Percentiles rank a stretch among this genome's conserved stretches.
phyloP scores from a whole-genome alignment of 495 filamentous ascomycete species.

The Hypomontagnella submonticulosa region DNA sequence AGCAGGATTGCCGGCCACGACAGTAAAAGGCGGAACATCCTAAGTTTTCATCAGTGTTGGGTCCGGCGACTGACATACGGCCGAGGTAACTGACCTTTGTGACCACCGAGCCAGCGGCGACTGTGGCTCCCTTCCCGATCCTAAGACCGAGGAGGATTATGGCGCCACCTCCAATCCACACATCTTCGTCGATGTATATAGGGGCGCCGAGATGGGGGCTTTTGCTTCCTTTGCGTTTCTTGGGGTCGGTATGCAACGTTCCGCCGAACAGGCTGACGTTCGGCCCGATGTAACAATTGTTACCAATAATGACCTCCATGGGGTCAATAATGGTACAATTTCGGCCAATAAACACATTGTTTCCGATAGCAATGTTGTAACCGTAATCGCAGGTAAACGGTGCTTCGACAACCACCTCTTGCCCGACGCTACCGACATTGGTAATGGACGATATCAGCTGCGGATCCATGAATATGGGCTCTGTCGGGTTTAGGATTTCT shows the following conservation, averaged over 20 bases:
- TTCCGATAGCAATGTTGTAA: conserved; percentile 90
- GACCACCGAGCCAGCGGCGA: conserved; percentile 89
- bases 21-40: conserved; percentile 70
- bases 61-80: not conserved
- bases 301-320: conserved; percentile 75
- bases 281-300: conserved; percentile 82
- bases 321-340: conserved; percentile 91
- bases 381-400: conserved; percentile 97
- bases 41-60: conserved; percentile 15
- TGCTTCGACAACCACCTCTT: conserved; percentile 82
- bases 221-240: conserved; percentile 76
- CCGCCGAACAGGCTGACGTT: conserved; percentile 88
- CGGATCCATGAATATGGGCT: conserved; percentile 61
- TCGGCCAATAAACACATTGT: conserved; percentile 85
- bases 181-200: conserved; percentile 87
- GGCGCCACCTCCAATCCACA: conserved; percentile 83
- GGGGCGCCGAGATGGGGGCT: conserved; percentile 76
- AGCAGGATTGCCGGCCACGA: conserved; percentile 73
- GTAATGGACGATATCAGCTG: conserved; percentile 59
- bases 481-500: conserved; percentile 69
- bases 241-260: conserved; percentile 79
- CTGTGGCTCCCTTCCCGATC: conserved; percentile 80
- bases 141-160: conserved; percentile 85
- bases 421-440: conserved; percentile 73
- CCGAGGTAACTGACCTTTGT: conserved; percentile 71